Evolutionary conservation across 2,329 filamentous ascomycete genomes (phyloP), one percentile per base, ranked within the genome.

Genomic region (Talaromyces rugulosus): DNA sequence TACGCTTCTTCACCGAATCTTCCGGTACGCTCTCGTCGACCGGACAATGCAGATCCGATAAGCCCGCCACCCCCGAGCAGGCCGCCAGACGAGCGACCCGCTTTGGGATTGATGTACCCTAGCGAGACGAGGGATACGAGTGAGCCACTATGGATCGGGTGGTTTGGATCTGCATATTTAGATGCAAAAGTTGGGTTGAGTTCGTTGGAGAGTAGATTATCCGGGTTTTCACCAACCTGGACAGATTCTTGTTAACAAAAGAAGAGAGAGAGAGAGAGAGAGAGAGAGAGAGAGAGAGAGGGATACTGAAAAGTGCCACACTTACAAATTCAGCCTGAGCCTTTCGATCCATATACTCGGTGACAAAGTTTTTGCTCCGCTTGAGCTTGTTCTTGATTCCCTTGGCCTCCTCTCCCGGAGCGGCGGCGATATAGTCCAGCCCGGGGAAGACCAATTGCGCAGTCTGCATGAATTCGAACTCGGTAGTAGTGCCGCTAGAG

Each of bases 371-470:
- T 28, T 59, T 62, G 5, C 56, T 56, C 5, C 56, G 12, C 23
- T 62, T 62, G 4, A 62, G 23, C 30, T 59, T 59, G 52, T 44
- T 59, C 27, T 59, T 62, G 3, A 58, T 23, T 14, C 56, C 42
- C 63, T 67, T 65, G 58, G 66, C 64, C 23, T 70, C 66, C 9
- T 63, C 55, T n/a, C 62, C 56, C 0, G 63, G 52, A 0, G 62
- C 60, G 1, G 67, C 56, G 31, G 56, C 60, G 5, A 59, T 8
- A 14, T 68, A 56, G 42, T 83, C 78, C 0, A 82, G 70, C 3
- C 70, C 71, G 0, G 82, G 82, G 58, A 81, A 85, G 8, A 83
- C 67, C 4, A 85, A 71, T 0, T 82, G 78, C 2, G 83, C 83
- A 2, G 77, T 71, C 53, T 83, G 76, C 0, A 79, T 79, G 30